Percentiles rank a stretch among this genome's conserved stretches.
Conservation (phyloP, 2,329 filamentous ascomycete species). For the Neofusicoccum sp. region DNA sequence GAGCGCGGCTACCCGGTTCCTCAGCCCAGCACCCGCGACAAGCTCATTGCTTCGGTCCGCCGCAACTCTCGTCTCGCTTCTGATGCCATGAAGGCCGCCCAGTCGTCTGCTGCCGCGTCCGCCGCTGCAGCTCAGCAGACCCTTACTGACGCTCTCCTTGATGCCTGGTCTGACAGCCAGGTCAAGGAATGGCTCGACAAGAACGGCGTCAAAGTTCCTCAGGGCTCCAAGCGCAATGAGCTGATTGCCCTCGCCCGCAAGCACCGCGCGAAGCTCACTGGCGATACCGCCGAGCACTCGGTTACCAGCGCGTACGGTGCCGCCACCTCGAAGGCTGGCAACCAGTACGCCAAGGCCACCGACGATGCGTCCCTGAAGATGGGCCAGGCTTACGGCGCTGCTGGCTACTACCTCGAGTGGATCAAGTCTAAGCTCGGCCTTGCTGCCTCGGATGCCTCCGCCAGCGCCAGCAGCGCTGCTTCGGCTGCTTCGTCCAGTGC, state of each 20-base stretch:
- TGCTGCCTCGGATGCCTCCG: slow-evolving; percentile 39
- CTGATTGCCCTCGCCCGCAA: slow-evolving; percentile 86
- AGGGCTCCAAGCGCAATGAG: slow-evolving; percentile 89
- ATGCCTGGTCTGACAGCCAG: slow-evolving; percentile 86
- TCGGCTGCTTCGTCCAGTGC: slow-evolving; percentile 37
- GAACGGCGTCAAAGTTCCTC: slow-evolving; percentile 85
- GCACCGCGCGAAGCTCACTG: slow-evolving; percentile 72
- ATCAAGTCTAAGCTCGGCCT: slow-evolving; percentile 50
- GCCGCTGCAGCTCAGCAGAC: slow-evolving; percentile 67
- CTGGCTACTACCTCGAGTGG: slow-evolving; percentile 43
- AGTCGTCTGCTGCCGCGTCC: slow-evolving; percentile 58
- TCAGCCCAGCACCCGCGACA: slow-evolving; percentile 82
- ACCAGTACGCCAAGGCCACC: slow-evolving; percentile 76
- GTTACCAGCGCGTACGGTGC: slow-evolving; percentile 47
- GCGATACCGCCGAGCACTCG: slow-evolving; percentile 58
- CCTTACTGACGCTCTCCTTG: slow-evolving; percentile 80
- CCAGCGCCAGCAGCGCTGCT: slow-evolving; percentile 38
- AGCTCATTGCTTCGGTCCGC: slow-evolving; percentile 83
- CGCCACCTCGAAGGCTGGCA: slow-evolving; percentile 62
- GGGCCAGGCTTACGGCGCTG: slow-evolving; percentile 63
- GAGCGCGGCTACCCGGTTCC: slow-evolving; percentile 82
- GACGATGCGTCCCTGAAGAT: slow-evolving; percentile 64
- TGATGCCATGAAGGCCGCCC: slow-evolving; percentile 63
- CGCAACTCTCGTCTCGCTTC: slow-evolving; percentile 85
- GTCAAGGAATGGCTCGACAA: slow-evolving; percentile 93